Percentiles rank a stretch among this genome's conserved stretches.
Evolutionary conservation across 1,139 yeast species (phyloP).

Genomic region (Zygoascus hellenicus): DNA sequence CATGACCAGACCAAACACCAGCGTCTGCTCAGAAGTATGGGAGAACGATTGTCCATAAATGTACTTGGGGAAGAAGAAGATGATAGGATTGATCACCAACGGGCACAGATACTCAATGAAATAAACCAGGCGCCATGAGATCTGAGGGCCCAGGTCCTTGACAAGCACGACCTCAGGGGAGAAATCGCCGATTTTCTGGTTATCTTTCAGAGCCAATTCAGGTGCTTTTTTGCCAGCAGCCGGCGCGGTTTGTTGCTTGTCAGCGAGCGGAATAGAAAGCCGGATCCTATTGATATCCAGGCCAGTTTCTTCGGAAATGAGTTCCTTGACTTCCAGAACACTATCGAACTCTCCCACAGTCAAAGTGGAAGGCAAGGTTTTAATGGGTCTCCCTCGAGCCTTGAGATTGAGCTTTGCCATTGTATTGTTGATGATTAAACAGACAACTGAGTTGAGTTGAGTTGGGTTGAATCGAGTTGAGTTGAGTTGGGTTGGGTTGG

Average conservation of each 20-base stretch:
- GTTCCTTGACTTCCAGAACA: conserved; percentile 23
- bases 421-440: background rate
- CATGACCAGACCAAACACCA: conserved; percentile 51
- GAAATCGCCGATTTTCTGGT: conserved; percentile 32
- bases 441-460: no score
- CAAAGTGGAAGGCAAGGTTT: conserved; percentile 28
- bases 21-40: conserved; percentile 49
- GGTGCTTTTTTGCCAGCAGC: conserved; percentile 28
- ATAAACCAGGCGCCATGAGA: conserved; percentile 86
- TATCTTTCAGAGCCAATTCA: conserved; percentile 35
- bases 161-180: conserved; percentile 43
- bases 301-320: conserved; percentile 28
- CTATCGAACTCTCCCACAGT: conserved; percentile 26
- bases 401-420: conserved; percentile 27
- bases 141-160: conserved; percentile 90
- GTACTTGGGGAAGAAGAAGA: conserved; percentile 43
- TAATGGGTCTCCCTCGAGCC: conserved; percentile 24
- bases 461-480: no score
- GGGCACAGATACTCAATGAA: conserved; percentile 88
- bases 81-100: conserved; percentile 64
- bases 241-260: conserved; percentile 18
- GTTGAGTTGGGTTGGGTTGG: no score
- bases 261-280: conserved; percentile 31
- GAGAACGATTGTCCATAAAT: conserved; percentile 34
- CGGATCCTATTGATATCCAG: conserved; percentile 33